phyloP scores from a whole-genome alignment of 2,329 filamentous ascomycete species.

The Cordyceps militaris region DNA sequence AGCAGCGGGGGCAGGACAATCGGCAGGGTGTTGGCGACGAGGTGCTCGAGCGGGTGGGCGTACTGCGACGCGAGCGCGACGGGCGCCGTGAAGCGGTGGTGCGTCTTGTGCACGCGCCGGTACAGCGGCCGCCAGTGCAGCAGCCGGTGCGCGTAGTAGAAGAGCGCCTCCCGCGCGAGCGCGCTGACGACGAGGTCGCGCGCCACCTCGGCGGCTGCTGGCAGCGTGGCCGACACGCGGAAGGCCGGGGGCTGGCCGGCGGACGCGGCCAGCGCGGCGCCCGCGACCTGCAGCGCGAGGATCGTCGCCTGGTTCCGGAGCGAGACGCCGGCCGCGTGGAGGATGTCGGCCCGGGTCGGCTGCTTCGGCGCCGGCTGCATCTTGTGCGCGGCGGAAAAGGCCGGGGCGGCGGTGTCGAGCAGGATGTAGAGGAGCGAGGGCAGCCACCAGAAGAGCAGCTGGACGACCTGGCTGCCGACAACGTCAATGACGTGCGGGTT shows the following conservation, averaged over 20 bases:
- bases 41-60: constrained; percentile 49
- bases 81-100: constrained; percentile 50
- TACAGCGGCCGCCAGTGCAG: constrained; percentile 45
- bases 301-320: constrained; percentile 41
- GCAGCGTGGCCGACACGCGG: constrained; percentile 31
- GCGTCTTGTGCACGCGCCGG: constrained; percentile 45
- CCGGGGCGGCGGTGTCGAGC: constrained; percentile 37
- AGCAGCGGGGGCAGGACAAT: constrained; percentile 42
- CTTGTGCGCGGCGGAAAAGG: constrained; percentile 45
- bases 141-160: constrained; percentile 50
- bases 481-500: constrained; percentile 32
- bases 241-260: constrained; percentile 26
- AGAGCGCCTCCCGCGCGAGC: constrained; percentile 41
- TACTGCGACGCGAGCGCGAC: constrained; percentile 50
- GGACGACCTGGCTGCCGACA: constrained; percentile 32
- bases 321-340: constrained; percentile 36
- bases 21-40: constrained; percentile 46
- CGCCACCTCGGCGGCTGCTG: constrained; percentile 28
- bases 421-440: constrained; percentile 35
- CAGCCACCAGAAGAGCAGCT: constrained; percentile 40
- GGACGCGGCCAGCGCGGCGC: constrained; percentile 16
- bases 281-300: constrained; percentile 23
- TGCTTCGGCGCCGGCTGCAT: constrained; percentile 46
- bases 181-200: constrained; percentile 35
- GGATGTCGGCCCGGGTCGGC: constrained; percentile 37